Base-by-base conservation (phyloP, 495 filamentous ascomycete genomes). In the Chaetomium tenue region DNA sequence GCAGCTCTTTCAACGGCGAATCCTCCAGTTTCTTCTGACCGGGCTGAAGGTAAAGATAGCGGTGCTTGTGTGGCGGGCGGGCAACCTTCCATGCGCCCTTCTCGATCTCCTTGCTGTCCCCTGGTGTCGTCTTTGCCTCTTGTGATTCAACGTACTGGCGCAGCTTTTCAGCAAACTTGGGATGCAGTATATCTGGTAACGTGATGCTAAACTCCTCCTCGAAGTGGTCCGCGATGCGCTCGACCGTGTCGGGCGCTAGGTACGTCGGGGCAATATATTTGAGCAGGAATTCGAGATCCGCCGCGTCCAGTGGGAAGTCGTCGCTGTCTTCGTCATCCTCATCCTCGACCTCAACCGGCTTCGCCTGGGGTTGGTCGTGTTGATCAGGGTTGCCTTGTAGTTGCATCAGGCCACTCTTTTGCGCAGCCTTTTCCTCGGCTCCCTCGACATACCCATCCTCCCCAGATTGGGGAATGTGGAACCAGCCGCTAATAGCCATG, bases 401-500 rank as follows among this genome's bases (percentile, higher is more conserved):
- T 75, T 98, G 94, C 72, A 88, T 86, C 50, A 98, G 83, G 66
- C 91, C 91, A 77, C 92, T 97, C 70, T 91, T 91, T 68, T 90
- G 88, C 13, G 90, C 91, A 23, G 94, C 82, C 71, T 88, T 87
- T 76, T 91, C 90, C 74, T 98, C 94, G n/a, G 92, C 79, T 2
- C 93, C 95, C 65, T 88, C 81, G 60, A 92, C 87, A 67, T 88
- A 98, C 12, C 94, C 95, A n/a, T 93, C 91, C 72, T 99, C 94
- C 42, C 94, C 94, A 66, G 89, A 80, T 72, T 99, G 94, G 0
- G 94, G 95, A 59, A 99, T 97, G 73, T 99, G 94, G 77, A 92
- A 99, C 94, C 94, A 99, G n/a, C 94, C 94, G 65, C 91, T 95
- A 67, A 99, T 98, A 28, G 94, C 94, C 92, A 98, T 97, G 61